Evolutionary conservation across 495 filamentous ascomycete genomes (phyloP).

Genomic region (Hypoxylon intermedium): DNA sequence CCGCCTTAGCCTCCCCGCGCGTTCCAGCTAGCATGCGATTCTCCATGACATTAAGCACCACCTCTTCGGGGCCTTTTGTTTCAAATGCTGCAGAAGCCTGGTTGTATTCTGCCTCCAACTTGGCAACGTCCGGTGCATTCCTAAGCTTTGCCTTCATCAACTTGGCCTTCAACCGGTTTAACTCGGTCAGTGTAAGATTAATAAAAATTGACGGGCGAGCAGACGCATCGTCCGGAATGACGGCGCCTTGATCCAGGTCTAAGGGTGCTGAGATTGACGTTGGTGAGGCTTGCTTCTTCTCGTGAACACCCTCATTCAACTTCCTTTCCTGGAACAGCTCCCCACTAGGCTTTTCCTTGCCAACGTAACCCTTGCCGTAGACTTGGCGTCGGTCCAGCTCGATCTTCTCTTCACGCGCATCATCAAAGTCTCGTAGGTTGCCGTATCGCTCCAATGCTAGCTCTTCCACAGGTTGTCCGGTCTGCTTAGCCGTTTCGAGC

Average conservation of each 20-base stretch:
- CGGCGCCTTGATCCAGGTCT: constrained; percentile 49
- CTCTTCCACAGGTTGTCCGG: constrained; percentile 73
- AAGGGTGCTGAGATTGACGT: constrained; percentile 38
- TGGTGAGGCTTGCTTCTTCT: constrained; percentile 46
- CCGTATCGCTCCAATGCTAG: constrained; percentile 84
- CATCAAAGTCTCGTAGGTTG: constrained; percentile 83
- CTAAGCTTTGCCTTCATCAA: constrained; percentile 93
- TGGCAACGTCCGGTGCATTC: constrained; percentile 71
- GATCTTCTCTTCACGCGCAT: constrained; percentile 92
- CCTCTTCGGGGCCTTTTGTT: constrained; percentile 62
- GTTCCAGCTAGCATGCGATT: constrained; percentile 83
- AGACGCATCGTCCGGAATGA: constrained; percentile 52
- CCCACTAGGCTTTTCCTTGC: constrained; percentile 86
- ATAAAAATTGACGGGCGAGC: constrained; percentile 56
- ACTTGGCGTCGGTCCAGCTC: constrained; percentile 84
- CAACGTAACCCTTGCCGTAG: constrained; percentile 86
- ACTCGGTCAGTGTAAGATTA: constrained; percentile 66
- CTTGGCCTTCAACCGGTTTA: constrained; percentile 90
- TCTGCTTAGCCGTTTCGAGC: constrained; percentile 80
- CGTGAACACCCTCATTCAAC: constrained; percentile 51
- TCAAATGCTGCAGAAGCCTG: constrained; percentile 66
- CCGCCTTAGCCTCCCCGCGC: constrained; percentile 75
- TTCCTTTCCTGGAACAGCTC: constrained; percentile 80
- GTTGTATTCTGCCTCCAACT: constrained; percentile 87
- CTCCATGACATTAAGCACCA: constrained; percentile 86